Base-by-base conservation (phyloP, 257 asterid species). In the Solanum tacnaense region DNA sequence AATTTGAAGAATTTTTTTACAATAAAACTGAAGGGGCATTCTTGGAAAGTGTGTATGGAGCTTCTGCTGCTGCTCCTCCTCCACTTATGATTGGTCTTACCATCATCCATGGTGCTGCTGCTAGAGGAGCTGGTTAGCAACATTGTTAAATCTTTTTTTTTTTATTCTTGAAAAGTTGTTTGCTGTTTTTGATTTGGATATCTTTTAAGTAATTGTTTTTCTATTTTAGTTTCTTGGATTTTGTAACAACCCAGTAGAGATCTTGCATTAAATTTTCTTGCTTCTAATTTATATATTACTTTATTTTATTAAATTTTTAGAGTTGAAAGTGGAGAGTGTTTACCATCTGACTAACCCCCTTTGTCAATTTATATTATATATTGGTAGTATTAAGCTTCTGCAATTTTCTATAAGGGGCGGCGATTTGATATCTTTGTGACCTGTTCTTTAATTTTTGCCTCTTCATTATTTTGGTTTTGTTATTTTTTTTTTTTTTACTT, bases 31-130 rank as follows among this genome's bases (percentile, higher is more conserved):
- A 91, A 87, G 88, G 90, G 32, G 88, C 94, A 60, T 74, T 90
- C 23, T 68, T 93, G 87, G 94, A 93, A 74, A 85, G 93, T 87
- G 92, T 92, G 58, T 92, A 93, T 93, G 96, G 92, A 71, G 91
- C 91, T 16, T 88, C 92, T 36, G 93, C 92, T 75, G 89, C 93
- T 36, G 93, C 93, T 36, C 68, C 94, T 76, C 72, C 84, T 87
- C 93, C 96, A 46, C 93, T 96, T 75, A 94, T 93, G 98, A 97
- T 96, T 89, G 92, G 91, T 39, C 95, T 96, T 88, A 91, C 98
- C 78, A 95, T 96, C 86, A 92, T 96, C 90, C 95, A 88, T 21
- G 98, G 98, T 87, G 98, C 99, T 91, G 95, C 89, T 88, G 92
- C 95, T 87, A 94, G 91, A 92, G 94, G 96, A 84, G 99, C 98